A percentile compares a stretch with the other conserved stretches of the same genome.
These are phyloP conservation scores for Chionographis japonica DNA, from an alignment of 106 monocot genomes.

Conservation along the genomic window DNA sequence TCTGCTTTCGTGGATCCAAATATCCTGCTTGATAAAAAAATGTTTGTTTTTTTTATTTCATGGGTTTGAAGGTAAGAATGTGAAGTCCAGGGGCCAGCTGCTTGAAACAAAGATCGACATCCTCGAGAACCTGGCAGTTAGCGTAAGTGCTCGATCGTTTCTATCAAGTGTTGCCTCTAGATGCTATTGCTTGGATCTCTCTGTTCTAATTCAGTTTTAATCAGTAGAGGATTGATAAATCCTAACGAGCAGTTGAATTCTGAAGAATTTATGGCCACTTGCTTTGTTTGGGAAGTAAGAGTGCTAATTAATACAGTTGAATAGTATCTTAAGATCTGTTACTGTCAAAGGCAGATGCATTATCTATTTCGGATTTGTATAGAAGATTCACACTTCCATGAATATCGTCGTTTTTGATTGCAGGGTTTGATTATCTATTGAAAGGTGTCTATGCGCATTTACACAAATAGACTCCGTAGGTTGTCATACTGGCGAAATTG, in stretches of 20 bases:
- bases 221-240: neutral
- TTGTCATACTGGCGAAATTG: too few species aligned
- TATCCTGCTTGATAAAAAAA: neutral
- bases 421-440: too few species aligned
- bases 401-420: too few species aligned
- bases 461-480: too few species aligned
- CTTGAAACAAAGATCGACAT: slow-evolving; percentile 78
- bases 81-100: slow-evolving; percentile 50
- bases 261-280: neutral
- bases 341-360: too few species aligned
- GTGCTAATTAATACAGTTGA: too few species aligned
- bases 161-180: neutral
- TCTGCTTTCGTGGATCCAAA: neutral
- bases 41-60: slow-evolving; percentile 1
- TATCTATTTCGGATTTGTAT: too few species aligned
- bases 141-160: slow-evolving; percentile 23
- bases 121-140: slow-evolving; percentile 70
- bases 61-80: slow-evolving; percentile 33
- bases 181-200: neutral
- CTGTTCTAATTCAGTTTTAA: neutral
- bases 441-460: too few species aligned
- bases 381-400: too few species aligned
- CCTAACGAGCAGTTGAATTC: neutral
- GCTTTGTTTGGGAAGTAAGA: neutral
- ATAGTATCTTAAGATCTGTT: too few species aligned